Evolutionary conservation across 78 protist genomes (phyloP), one percentile per base, ranked within the genome.

Genomic region (Dictyostelium discoideum): DNA sequence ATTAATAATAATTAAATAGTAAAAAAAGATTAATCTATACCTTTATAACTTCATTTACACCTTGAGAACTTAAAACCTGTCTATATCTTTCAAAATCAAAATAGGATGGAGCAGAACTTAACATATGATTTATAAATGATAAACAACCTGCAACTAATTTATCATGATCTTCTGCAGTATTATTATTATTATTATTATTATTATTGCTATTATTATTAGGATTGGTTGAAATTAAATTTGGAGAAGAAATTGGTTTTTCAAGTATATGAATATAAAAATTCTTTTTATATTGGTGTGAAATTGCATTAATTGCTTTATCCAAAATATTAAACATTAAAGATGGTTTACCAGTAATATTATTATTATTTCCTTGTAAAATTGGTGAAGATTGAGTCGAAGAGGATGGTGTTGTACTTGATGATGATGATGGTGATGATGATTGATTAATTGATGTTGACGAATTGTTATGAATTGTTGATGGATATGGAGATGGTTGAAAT

Each of bases 71-170:
- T 80, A 90, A 39, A 37, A 67, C 42, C 37, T 90, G 95, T 32
- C 95, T 24, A 82, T 90, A 90, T 82, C 88, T 80, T 50, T 90
- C 95, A 82, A 82, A 90, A 50, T 90, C 95, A 22, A 90, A 90
- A 37, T 72, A 85, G 2, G 95, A 81, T 24, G 95, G 95, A 16
- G 95, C 95, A 42, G 79, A 26, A 32, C 40, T 63, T n/a, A 90
- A 46, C 95, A 90, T 90, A 37, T 90, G 95, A 73, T 90, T 90
- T 13, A 90, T 90, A 50, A 90, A 90, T 72, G 95, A 90, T 29
- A 90, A 40, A 82, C 95, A 90, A 11, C 95, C 95, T 22, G 95
- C 87, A 4, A 90, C 65, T 67, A 90, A 44, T 50, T 50, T 54
- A 46, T 85, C 90, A 69, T 85, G 79, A 16, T 39, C 46, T 26